A percentile compares a stretch with the other conserved stretches of the same genome.
phyloP scores from a whole-genome alignment of 2,329 filamentous ascomycete species.

The Calonectria pseudoreteaudii region DNA sequence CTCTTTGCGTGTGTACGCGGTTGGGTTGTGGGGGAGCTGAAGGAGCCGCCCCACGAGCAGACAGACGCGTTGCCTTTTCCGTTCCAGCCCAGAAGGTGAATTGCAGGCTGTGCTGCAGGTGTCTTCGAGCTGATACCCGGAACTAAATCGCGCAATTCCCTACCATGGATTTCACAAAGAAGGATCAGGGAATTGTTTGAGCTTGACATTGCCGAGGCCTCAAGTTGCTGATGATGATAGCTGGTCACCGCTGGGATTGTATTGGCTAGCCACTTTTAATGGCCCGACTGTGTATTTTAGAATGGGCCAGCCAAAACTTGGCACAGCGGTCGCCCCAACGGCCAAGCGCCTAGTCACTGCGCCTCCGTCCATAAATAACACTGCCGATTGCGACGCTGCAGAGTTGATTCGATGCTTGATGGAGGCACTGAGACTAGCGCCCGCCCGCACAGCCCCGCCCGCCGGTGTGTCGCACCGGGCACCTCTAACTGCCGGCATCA shows the following conservation, averaged over 20 bases:
- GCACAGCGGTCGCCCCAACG: neutral
- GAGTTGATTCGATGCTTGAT: slow-evolving; percentile 1
- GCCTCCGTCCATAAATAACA: neutral
- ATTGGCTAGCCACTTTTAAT: neutral
- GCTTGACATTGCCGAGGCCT: neutral
- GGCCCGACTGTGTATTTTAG: neutral
- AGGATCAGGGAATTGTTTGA: neutral
- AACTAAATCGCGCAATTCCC: neutral
- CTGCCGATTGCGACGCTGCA: neutral
- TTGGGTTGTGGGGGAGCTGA: neutral
- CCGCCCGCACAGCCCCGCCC: neutral
- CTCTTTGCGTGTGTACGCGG: neutral
- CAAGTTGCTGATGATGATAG: neutral
- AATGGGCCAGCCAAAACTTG: neutral
- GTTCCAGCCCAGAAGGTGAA: neutral
- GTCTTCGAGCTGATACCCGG: neutral
- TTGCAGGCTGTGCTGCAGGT: neutral
- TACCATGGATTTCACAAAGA: neutral
- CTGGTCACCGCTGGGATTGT: neutral
- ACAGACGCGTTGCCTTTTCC: neutral
- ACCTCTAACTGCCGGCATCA: neutral
- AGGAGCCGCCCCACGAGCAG: neutral
- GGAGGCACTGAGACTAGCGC: neutral
- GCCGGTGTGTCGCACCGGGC: neutral
- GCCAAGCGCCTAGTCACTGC: neutral